Evolutionary conservation across 1,284 basidiomycete species (phyloP).

Genomic region (Ustilago sp.): DNA sequence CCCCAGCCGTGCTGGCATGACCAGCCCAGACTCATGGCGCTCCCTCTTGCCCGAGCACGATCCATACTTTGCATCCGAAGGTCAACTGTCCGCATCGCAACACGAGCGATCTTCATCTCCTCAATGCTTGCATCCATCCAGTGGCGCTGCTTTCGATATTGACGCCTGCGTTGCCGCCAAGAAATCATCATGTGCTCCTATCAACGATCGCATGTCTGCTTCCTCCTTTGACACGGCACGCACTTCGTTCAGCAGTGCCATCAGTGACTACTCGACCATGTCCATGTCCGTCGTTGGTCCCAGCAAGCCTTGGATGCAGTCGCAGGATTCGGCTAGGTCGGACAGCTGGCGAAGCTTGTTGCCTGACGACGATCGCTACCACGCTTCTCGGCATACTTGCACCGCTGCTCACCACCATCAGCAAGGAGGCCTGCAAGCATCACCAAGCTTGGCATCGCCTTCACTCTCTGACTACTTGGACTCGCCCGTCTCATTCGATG

Average conservation of each 20-base stretch:
- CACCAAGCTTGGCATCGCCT: conserved; percentile 28
- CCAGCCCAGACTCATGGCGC: conserved; percentile 60
- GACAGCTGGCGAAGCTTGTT: conserved; percentile 54
- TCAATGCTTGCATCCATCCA: conserved; percentile 20
- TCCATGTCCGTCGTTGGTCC: conserved; percentile 27
- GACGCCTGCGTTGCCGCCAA: conserved; percentile 33
- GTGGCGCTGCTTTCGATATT: conserved; percentile 20
- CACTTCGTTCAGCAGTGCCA: conserved; percentile 46
- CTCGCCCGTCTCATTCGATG: conserved; percentile 29
- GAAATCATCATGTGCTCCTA: conserved; percentile 18
- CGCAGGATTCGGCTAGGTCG: conserved; percentile 13
- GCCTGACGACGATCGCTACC: conserved; percentile 46
- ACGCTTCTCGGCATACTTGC: conserved; percentile 21
- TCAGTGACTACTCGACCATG: conserved; percentile 48
- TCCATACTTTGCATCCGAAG: conserved; percentile 53
- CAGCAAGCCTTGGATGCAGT: conserved; percentile 14
- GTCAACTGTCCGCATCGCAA: conserved; percentile 20
- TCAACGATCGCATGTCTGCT: conserved; percentile 24
- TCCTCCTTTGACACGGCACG: conserved; percentile 38
- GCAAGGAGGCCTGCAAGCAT: conserved; percentile 7
- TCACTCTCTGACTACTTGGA: conserved; percentile 39
- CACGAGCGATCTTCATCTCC: conserved; percentile 25
- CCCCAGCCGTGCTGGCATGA: conserved; percentile 23
- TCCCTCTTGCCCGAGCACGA: conserved; percentile 57
- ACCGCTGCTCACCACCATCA: not conserved